Percentiles rank a stretch among this genome's conserved stretches.
These are phyloP conservation scores for Cutaneotrichosporon sp. DNA, from an alignment of 1,284 basidiomycete species.

Conservation along the genomic window DNA sequence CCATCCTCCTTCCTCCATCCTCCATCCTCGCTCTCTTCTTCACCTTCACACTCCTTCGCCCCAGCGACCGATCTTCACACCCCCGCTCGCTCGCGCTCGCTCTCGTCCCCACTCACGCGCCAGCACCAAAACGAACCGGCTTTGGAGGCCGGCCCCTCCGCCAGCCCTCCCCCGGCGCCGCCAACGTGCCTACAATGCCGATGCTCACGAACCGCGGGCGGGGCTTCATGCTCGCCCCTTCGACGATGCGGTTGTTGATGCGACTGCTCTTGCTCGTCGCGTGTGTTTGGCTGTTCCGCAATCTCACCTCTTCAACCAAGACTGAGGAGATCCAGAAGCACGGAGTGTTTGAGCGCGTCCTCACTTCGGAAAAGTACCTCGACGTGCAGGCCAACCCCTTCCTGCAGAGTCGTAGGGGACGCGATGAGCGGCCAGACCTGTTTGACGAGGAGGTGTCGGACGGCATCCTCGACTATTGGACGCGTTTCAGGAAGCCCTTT, in stretches of 20 bases:
- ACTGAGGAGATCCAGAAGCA: constrained; percentile 66
- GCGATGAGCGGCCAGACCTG: constrained; percentile 77
- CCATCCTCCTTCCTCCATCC: not conserved
- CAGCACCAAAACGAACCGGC: constrained; percentile 4
- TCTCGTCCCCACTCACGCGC: constrained; percentile 1
- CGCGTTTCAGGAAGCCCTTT: constrained; percentile 82
- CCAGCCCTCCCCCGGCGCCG: constrained; percentile 17
- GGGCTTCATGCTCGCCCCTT: constrained; percentile 37
- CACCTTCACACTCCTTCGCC: not conserved
- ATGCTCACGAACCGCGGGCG: constrained; percentile 18
- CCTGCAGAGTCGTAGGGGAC: constrained; percentile 76
- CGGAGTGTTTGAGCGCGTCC: constrained; percentile 81
- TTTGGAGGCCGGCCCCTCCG: constrained; percentile 4
- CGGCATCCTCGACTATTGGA: constrained; percentile 84
- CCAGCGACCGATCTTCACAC: not conserved
- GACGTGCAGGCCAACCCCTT: constrained; percentile 84
- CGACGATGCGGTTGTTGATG: constrained; percentile 44
- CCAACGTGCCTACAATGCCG: constrained; percentile 37
- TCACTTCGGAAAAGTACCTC: constrained; percentile 74
- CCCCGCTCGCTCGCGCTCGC: not conserved
- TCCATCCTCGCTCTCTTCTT: not conserved
- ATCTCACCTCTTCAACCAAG: constrained; percentile 34
- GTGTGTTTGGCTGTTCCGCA: constrained; percentile 42
- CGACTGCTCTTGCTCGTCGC: constrained; percentile 44
- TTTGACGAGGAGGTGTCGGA: constrained; percentile 70